These are phyloP conservation scores for Venturia pyrina DNA, from an alignment of 2,329 filamentous ascomycete species.

Conservation along the genomic window DNA sequence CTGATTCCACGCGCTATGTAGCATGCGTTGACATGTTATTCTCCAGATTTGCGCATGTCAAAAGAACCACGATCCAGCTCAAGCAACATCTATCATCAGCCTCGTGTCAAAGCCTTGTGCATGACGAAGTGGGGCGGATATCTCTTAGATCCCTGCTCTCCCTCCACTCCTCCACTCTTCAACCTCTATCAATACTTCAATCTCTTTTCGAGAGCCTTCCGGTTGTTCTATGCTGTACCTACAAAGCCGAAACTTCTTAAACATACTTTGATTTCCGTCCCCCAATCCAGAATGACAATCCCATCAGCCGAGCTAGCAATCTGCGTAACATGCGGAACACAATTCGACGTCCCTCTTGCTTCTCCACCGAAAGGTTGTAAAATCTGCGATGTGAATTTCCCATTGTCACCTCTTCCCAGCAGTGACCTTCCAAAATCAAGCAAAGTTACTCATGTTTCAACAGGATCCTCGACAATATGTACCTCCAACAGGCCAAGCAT, in stretches of 20 bases:
- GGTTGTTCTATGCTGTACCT: background rate
- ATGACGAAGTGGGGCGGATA: background rate
- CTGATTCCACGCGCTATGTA: background rate
- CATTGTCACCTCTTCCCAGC: background rate
- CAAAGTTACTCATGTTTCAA: background rate
- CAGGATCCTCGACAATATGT: conserved; percentile 58
- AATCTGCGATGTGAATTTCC: conserved; percentile 54
- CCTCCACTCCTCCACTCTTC: conserved; percentile 4
- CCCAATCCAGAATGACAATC: conserved; percentile 11
- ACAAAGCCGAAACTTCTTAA: background rate
- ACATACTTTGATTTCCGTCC: no score
- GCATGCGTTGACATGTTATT: background rate
- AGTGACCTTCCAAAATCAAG: no score
- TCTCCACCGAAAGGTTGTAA: conserved; percentile 46
- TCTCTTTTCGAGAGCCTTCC: background rate
- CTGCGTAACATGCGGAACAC: conserved; percentile 61
- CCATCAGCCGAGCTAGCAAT: conserved; percentile 39
- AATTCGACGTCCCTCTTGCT: conserved; percentile 48
- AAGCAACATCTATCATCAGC: background rate
- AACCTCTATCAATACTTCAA: background rate
- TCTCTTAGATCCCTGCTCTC: background rate
- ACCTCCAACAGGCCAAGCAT: conserved; percentile 52
- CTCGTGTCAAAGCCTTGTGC: background rate
- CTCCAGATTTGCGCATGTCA: background rate
- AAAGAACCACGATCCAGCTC: background rate